Evolutionary conservation across 441 rosid species (phyloP).

Genomic region (Croton laevigatus): DNA sequence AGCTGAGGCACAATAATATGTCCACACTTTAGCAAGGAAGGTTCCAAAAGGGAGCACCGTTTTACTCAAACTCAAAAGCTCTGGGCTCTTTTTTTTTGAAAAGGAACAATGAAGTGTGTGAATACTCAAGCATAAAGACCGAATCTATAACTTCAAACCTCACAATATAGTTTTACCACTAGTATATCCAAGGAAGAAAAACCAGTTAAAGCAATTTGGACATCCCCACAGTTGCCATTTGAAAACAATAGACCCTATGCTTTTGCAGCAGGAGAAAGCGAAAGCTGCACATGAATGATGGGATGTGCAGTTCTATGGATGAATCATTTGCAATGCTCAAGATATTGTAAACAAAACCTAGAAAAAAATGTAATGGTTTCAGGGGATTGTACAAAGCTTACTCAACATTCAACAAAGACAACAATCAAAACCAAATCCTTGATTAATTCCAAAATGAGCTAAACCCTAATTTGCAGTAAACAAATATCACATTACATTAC

Average conservation of each 20-base stretch:
- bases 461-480: not conserved
- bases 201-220: not conserved
- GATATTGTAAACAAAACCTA: not conserved
- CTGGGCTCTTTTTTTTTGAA: not conserved
- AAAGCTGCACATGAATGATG: not conserved
- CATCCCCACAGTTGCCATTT: not conserved
- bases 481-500: not conserved
- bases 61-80: not conserved
- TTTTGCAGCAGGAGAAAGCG: slow-evolving; percentile 1
- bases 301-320: not conserved
- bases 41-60: not conserved
- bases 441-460: not conserved
- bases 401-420: not conserved
- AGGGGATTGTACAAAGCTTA: not conserved
- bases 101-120: not conserved
- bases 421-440: not conserved
- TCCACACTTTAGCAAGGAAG: not conserved
- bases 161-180: not conserved
- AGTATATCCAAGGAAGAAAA: not conserved
- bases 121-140: not conserved
- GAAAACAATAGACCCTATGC: not conserved
- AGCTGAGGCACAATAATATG: not conserved
- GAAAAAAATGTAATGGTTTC: not conserved
- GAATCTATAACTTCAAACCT: not conserved
- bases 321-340: not conserved